A percentile compares a stretch with the other conserved stretches of the same genome.
These are phyloP conservation scores for Arachnomyces sp. DNA, from an alignment of 2,329 filamentous ascomycete species.

Conservation along the genomic window DNA sequence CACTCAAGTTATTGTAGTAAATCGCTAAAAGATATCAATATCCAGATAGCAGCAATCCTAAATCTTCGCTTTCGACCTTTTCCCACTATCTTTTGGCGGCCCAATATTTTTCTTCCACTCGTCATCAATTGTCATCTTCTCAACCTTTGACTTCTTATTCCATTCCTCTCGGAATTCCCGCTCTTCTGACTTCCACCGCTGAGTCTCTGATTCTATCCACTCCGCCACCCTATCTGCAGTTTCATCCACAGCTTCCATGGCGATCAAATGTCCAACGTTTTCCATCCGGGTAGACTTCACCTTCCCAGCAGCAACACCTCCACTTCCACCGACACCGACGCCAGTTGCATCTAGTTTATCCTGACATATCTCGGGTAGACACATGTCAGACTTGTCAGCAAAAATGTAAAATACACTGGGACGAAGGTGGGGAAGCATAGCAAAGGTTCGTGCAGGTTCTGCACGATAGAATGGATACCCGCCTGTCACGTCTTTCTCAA, in stretches of 20 bases:
- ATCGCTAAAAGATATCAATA: no score
- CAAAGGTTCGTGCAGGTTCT: conserved; percentile 19
- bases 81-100: no score
- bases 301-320: conserved; percentile 12
- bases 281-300: conserved; percentile 15
- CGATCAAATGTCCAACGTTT: conserved; percentile 18
- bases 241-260: conserved; percentile 18
- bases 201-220: conserved; percentile 17
- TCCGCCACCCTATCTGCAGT: conserved; percentile 12
- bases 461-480: conserved; percentile 21
- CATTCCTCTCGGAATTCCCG: no score
- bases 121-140: no score
- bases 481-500: conserved; percentile 21
- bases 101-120: no score
- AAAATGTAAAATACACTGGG: conserved; percentile 25
- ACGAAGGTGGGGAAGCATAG: conserved; percentile 21
- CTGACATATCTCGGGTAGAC: conserved; percentile 15
- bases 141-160: no score
- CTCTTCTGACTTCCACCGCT: conserved; percentile 11
- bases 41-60: no score
- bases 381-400: conserved; percentile 20
- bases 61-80: no score
- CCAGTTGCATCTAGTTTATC: conserved; percentile 23
- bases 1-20: no score
- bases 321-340: conserved; percentile 24